Conservation (phyloP, 1,139 yeast species). For the Casaregolazyma lundiana region DNA sequence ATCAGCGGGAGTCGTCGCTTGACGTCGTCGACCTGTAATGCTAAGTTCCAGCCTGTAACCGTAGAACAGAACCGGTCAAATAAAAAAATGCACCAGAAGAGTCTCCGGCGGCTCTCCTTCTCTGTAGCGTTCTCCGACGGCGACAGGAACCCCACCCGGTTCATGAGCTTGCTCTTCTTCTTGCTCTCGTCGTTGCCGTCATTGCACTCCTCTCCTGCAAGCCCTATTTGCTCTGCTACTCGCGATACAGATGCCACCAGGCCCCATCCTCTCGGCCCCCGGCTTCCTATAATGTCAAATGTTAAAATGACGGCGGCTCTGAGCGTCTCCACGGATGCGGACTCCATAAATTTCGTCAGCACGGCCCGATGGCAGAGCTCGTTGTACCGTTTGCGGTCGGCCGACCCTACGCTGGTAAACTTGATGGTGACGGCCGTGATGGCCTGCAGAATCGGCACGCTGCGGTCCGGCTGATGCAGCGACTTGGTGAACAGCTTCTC, state of each 20-base stretch:
- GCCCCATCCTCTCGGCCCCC: conserved; percentile 24
- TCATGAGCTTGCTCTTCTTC: conserved; percentile 15
- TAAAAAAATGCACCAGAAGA: conserved; percentile 25
- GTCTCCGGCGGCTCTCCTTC: conserved; percentile 22
- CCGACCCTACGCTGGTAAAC: conserved; percentile 13
- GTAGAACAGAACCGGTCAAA: conserved; percentile 26
- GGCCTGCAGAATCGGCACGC: conserved; percentile 19
- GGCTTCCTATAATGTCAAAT: conserved; percentile 25
- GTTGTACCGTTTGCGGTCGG: conserved; percentile 13
- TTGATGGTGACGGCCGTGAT: conserved; percentile 22
- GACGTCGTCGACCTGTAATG: conserved; percentile 18
- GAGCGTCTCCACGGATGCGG: conserved; percentile 24
- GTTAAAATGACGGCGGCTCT: conserved; percentile 25
- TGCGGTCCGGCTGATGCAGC: too few species aligned
- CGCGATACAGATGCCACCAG: conserved; percentile 21
- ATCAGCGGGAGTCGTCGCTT: conserved; percentile 22
- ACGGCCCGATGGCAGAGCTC: conserved; percentile 19
- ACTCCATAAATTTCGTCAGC: conserved; percentile 20
- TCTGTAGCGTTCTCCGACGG: conserved; percentile 18
- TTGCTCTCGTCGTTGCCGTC: conserved; percentile 8
- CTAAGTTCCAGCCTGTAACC: conserved; percentile 25
- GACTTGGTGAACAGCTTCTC: conserved; percentile 6
- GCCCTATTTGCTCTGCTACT: conserved; percentile 22
- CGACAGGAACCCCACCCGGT: conserved; percentile 17
- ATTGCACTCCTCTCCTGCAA: conserved; percentile 20